Evolutionary conservation across 176 grass and related monocot genomes (phyloP), one percentile per base, ranked within the genome.

Genomic region (Urochloa ruziziensis): DNA sequence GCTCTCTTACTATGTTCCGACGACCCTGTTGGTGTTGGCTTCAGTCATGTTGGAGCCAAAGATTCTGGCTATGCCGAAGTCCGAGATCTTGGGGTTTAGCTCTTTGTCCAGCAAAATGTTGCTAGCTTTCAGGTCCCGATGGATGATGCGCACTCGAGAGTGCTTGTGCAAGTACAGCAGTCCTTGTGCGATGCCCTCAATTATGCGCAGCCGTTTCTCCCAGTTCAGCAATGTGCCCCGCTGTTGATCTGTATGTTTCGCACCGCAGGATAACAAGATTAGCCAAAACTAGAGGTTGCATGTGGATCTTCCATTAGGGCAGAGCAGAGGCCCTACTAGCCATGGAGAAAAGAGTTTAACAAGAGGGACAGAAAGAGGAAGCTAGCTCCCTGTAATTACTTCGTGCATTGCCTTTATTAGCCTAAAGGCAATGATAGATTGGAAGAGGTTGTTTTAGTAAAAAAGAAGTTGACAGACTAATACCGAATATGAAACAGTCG

Each of bases 101-200:
- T 86, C 74, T 2, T 44, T 52, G 63, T 88, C 78, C 2, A 94
- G 83, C 19, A 88, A 0, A 0, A 90, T 79, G 73, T 90, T 93
- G 70, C 66, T 75, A 8, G 84, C 90, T 78, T 91, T 91, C 1
- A 91, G 42, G 12, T 91, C 90, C 0, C 90, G 82, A 11, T 91
- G 90, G 4, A 87, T 88, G 75, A 91, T 77, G 16, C 82, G 48
- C 59, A 88, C 77, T 1, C 86, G 56, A 0, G 90, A 91, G 82
- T 88, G 86, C 43, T 88, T 88, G 67, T 91, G 86, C 19, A 88
- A 60, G 73, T 91, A 91, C 1, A 91, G 51, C 3, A 91, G 67
- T 5, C 90, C 90, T 27, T 85, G 90, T 16, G 73, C 86, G 24
- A 91, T 13, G 40, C 90, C 90, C 0, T 88, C 82, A 5, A 88